Percentiles rank a stretch among this genome's conserved stretches.
Evolutionary conservation across 306 rosid species (phyloP).

Genomic region (Casuarina cunninghamiana): DNA sequence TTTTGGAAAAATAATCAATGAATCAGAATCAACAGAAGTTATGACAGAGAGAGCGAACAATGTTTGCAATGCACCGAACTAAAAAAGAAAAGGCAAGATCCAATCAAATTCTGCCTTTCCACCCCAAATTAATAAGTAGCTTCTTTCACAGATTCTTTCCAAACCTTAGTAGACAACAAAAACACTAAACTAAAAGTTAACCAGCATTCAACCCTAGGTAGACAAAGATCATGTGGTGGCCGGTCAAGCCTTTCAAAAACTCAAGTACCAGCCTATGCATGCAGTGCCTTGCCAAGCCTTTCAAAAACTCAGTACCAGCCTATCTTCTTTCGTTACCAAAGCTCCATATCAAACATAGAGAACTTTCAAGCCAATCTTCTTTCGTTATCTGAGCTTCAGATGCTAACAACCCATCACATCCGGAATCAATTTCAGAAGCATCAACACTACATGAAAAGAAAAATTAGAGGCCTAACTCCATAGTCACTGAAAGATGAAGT

Average conservation of each 20-base stretch:
- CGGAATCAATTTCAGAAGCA: neutral
- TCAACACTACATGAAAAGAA: neutral
- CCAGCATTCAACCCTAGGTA: neutral
- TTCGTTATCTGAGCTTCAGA: neutral
- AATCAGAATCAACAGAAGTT: neutral
- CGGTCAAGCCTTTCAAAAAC: neutral
- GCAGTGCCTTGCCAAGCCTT: neutral
- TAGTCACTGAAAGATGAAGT: neutral
- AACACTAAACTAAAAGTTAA: neutral
- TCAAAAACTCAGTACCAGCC: neutral
- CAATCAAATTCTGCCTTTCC: neutral
- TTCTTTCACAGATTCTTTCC: neutral
- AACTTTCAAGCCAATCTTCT: neutral
- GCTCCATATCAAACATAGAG: neutral
- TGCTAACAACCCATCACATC: neutral
- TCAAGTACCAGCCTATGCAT: neutral
- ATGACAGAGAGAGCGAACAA: neutral
- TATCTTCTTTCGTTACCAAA: neutral
- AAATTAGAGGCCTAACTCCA: neutral
- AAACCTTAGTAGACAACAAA: neutral
- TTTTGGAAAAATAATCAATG: neutral
- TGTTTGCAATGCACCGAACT: neutral
- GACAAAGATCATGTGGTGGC: neutral
- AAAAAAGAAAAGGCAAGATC: neutral
- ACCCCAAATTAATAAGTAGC: neutral